Conservation (phyloP, 768 basidiomycete genomes). For the Gelatoporia subvermispora region DNA sequence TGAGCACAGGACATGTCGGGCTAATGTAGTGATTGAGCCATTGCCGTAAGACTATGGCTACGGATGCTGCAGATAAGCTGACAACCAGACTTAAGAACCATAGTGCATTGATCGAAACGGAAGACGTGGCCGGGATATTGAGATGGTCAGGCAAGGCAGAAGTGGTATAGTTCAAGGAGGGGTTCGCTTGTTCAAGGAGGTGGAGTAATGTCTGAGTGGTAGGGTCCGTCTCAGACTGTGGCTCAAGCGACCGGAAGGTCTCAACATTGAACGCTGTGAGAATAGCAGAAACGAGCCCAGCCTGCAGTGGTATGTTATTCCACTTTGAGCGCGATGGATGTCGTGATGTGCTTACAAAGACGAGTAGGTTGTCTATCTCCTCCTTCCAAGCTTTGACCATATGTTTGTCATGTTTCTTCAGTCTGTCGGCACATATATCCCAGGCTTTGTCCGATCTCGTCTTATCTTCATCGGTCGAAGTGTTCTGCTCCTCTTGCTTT, state of each 20-base stretch:
- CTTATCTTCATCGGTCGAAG: too few relatives aligned
- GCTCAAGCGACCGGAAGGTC: conserved; percentile 2
- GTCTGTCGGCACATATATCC: not conserved
- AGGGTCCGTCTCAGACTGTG: not conserved
- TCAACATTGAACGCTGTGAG: conserved; percentile 12
- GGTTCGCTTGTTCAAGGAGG: not conserved
- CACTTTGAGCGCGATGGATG: not conserved
- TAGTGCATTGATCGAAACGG: conserved; percentile 4
- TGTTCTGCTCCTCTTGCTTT: too few relatives aligned
- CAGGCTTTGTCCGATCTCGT: too few relatives aligned
- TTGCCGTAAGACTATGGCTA: conserved; percentile 11
- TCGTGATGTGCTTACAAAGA: conserved; percentile 2
- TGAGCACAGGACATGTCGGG: not conserved
- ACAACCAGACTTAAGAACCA: conserved; percentile 13
- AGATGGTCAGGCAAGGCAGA: not conserved
- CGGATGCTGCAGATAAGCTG: conserved; percentile 9
- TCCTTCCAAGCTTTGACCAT: conserved; percentile 6
- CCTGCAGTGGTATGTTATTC: conserved; percentile 1
- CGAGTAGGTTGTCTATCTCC: conserved; percentile 9
- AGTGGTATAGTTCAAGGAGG: not conserved
- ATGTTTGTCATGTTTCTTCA: not conserved
- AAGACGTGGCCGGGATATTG: not conserved
- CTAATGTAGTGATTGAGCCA: conserved; percentile 12
- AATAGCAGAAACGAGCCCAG: conserved; percentile 11
- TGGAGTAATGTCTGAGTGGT: not conserved